Conservation (phyloP, 2,329 filamentous ascomycete genomes). For the Pyricularia sp. region DNA sequence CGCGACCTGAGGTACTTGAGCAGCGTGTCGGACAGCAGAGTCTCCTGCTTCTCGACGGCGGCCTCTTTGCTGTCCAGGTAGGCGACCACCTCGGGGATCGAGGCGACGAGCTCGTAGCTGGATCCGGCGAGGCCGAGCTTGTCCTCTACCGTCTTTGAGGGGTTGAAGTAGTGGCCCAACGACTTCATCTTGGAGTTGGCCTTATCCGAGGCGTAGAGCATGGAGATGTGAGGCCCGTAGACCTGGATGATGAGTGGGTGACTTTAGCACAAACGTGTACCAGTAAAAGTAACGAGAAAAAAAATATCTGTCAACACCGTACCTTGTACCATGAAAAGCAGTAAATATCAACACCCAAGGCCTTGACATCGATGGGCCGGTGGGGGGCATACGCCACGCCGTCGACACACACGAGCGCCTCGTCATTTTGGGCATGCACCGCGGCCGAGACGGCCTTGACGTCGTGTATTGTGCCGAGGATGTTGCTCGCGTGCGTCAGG, state of each 20-base stretch:
- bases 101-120: constrained; percentile 60
- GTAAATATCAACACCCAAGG: constrained; percentile 65
- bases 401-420: constrained; percentile 60
- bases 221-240: constrained; percentile 66
- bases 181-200: constrained; percentile 48
- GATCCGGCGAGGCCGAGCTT: constrained; percentile 60
- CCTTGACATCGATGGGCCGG: constrained; percentile 57
- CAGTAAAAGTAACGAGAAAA: neutral
- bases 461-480: constrained; percentile 62
- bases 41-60: constrained; percentile 46
- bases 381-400: constrained; percentile 72
- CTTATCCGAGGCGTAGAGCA: constrained; percentile 53
- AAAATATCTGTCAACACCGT: neutral
- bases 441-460: constrained; percentile 43
- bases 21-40: constrained; percentile 42
- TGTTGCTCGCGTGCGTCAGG: constrained; percentile 66
- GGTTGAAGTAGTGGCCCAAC: constrained; percentile 60
- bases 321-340: constrained; percentile 72
- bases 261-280: neutral
- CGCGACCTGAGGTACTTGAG: constrained; percentile 45
- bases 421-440: constrained; percentile 36
- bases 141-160: constrained; percentile 46
- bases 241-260: constrained; percentile 24
- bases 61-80: constrained; percentile 45
- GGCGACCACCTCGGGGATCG: constrained; percentile 48